Evolutionary conservation across 2,329 filamentous ascomycete genomes (phyloP).

Genomic region (Apiospora phragmitis): DNA sequence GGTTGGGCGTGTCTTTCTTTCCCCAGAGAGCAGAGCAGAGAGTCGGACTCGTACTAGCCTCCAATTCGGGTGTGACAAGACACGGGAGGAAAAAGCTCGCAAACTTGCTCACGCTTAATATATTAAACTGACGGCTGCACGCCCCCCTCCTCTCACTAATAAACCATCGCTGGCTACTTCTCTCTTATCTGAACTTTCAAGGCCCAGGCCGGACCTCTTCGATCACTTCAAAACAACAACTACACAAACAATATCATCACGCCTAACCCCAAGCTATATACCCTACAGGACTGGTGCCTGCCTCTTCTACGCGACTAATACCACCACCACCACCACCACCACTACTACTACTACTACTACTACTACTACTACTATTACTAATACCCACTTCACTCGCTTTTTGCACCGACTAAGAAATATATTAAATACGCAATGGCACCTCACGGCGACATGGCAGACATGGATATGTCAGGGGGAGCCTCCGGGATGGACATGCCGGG

Average conservation of each 20-base stretch:
- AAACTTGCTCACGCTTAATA: constrained; percentile 3
- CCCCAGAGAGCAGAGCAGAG: not conserved
- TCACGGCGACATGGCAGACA: constrained; percentile 6
- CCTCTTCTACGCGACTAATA: not conserved
- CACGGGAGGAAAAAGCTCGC: not conserved
- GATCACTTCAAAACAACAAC: not conserved
- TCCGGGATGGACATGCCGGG: constrained; percentile 28
- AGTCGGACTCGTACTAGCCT: not conserved
- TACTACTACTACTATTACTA: not conserved
- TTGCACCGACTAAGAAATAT: not conserved
- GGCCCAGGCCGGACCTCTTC: not conserved
- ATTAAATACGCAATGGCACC: constrained; percentile 6
- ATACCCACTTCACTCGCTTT: not conserved
- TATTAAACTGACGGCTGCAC: not conserved
- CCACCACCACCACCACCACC: too few species aligned
- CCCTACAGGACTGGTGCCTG: constrained; percentile 1
- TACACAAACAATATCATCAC: not conserved
- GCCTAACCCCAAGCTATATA: not conserved
- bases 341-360: too few species aligned
- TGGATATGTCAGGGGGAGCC: constrained; percentile 9
- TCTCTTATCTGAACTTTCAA: not conserved
- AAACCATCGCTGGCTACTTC: not conserved
- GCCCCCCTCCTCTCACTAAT: not conserved
- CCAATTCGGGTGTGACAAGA: not conserved
- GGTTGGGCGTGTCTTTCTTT: not conserved